Conservation (phyloP, 371 early-diverging fungal species). For the Saksenaea vasiformis region DNA sequence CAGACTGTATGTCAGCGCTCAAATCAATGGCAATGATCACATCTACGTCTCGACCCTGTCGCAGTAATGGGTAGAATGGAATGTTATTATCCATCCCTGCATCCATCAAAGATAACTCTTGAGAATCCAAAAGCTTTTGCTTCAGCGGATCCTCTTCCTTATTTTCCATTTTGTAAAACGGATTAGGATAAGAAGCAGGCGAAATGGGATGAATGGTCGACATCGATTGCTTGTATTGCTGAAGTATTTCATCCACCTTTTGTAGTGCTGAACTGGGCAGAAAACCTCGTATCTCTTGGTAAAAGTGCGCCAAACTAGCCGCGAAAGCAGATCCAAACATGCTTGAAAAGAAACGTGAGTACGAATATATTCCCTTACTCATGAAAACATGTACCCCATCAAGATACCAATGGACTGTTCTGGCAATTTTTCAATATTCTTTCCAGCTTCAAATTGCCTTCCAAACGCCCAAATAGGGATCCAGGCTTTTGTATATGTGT, state of each 20-base stretch:
- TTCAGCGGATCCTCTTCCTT: constrained; percentile 9
- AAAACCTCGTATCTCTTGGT: constrained; percentile 51
- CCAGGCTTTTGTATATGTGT: constrained; percentile 57
- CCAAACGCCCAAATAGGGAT: constrained; percentile 77
- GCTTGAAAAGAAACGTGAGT: constrained; percentile 4
- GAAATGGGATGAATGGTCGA: constrained; percentile 54
- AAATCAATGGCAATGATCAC: constrained; percentile 67
- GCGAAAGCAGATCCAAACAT: constrained; percentile 68
- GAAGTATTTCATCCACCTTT: constrained; percentile 34
- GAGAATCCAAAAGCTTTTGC: constrained; percentile 20
- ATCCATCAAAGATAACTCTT: constrained; percentile 63
- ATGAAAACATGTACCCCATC: constrained; percentile 45
- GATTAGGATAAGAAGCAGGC: constrained; percentile 57
- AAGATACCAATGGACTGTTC: constrained; percentile 66
- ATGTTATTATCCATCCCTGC: constrained; percentile 79
- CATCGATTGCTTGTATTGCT: constrained; percentile 46
- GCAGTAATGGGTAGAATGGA: constrained; percentile 69
- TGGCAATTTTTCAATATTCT: constrained; percentile 54
- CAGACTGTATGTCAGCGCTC: constrained; percentile 66
- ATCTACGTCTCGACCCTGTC: constrained; percentile 67
- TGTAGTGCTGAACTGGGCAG: constrained; percentile 28
- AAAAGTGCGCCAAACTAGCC: constrained; percentile 63
- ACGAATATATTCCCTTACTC: background rate
- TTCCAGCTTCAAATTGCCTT: constrained; percentile 62
- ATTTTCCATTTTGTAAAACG: constrained; percentile 44